Conservation (phyloP, 768 basidiomycete species). For the Lactarius pseudohatsudake region DNA sequence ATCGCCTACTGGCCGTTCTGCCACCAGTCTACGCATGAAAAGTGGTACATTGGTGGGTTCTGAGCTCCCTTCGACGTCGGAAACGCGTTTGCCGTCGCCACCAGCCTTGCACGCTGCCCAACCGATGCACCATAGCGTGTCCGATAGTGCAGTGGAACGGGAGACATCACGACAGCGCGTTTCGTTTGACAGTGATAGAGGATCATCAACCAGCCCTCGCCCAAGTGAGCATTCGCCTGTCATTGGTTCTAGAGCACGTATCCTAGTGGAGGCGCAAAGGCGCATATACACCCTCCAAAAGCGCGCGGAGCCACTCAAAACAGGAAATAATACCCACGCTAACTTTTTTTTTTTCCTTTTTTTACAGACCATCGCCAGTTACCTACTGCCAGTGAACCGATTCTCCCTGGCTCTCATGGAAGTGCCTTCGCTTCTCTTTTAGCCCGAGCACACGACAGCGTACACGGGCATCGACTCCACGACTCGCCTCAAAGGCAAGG, state of each 20-base stretch:
- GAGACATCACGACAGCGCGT: conserved; percentile 51
- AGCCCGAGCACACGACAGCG: conserved; percentile 15
- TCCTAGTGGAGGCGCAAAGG: background rate
- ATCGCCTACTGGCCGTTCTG: conserved; percentile 36
- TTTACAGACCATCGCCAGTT: conserved; percentile 13
- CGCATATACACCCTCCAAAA: conserved; percentile 9
- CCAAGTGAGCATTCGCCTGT: conserved; percentile 40
- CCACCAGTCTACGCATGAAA: conserved; percentile 35
- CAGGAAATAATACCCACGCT: background rate
- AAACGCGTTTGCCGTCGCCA: conserved; percentile 39
- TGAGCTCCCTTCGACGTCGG: conserved; percentile 1
- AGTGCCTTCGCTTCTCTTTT: conserved; percentile 16
- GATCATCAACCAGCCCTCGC: conserved; percentile 40
- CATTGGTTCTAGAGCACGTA: conserved; percentile 25
- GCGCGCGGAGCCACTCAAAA: background rate
- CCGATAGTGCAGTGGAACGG: conserved; percentile 40
- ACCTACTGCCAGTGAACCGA: conserved; percentile 25
- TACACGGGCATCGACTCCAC: conserved; percentile 4
- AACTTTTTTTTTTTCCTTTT: background rate
- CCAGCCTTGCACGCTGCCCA: conserved; percentile 34
- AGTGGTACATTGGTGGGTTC: conserved; percentile 43
- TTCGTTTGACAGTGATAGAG: conserved; percentile 55
- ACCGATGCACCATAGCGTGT: conserved; percentile 32
- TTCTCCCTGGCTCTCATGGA: conserved; percentile 11
- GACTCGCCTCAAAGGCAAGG: conserved; percentile 3